phyloP scores from a whole-genome alignment of 2,329 filamentous ascomycete species.

The Delphinella strobiligena region DNA sequence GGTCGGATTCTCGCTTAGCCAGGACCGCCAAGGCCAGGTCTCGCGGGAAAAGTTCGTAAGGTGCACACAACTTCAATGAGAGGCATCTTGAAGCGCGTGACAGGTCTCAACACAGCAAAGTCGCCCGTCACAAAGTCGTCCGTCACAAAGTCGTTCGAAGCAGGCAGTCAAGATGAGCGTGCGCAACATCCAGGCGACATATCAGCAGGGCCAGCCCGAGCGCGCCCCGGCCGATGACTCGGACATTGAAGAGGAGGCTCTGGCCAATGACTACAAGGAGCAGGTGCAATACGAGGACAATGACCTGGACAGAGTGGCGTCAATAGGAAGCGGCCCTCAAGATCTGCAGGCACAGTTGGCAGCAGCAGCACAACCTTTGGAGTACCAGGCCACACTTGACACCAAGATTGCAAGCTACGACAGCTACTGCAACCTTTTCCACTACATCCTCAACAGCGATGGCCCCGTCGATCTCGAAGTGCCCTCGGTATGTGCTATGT shows the following conservation, averaged over 20 bases:
- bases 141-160: too few species aligned
- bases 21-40: neutral
- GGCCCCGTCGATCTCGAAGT: conserved; percentile 96
- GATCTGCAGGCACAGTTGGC: conserved; percentile 88
- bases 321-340: conserved; percentile 58
- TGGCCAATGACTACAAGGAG: conserved; percentile 92
- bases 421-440: conserved; percentile 97
- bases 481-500: conserved; percentile 61
- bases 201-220: conserved; percentile 28
- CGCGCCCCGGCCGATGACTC: conserved; percentile 46
- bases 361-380: conserved; percentile 85
- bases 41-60: neutral
- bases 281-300: conserved; percentile 75
- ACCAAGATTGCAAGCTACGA: conserved; percentile 99
- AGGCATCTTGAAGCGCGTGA: neutral
- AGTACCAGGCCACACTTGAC: conserved; percentile 91
- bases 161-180: conserved; percentile 20
- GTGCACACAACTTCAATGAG: neutral
- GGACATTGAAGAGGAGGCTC: conserved; percentile 89
- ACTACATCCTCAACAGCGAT: conserved; percentile 98
- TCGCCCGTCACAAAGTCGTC: neutral
- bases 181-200: conserved; percentile 21
- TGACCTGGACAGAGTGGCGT: conserved; percentile 59
- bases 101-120: neutral
- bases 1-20: neutral